Evolutionary conservation across 768 basidiomycete species (phyloP).

Genomic region (Mrakia frigida): DNA sequence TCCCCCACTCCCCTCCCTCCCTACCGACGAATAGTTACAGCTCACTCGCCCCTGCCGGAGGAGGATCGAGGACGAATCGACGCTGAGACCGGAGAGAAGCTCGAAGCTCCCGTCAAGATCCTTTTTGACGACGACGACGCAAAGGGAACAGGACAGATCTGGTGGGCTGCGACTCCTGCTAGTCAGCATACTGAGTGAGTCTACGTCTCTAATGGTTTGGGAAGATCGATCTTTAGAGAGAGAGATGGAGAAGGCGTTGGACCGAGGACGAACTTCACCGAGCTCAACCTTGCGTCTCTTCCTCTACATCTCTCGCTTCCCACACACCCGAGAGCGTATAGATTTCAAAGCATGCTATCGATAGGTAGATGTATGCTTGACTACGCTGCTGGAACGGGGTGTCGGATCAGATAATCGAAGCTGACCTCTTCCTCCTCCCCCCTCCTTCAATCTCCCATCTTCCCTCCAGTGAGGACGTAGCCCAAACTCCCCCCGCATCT

Average conservation of each 20-base stretch:
- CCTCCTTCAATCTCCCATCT: not conserved
- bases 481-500: not conserved
- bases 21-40: slow-evolving; percentile 16
- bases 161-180: slow-evolving; percentile 15
- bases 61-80: not conserved
- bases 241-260: not conserved
- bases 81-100: not conserved
- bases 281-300: not conserved
- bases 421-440: too few species aligned
- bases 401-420: too few species aligned
- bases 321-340: too few species aligned
- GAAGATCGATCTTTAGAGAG: not conserved
- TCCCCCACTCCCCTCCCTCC: slow-evolving; percentile 13
- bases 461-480: slow-evolving; percentile 7
- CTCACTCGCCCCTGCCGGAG: not conserved
- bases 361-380: too few species aligned
- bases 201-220: not conserved
- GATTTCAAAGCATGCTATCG: too few species aligned
- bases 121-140: slow-evolving; percentile 19
- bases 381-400: too few species aligned
- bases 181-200: slow-evolving; percentile 7
- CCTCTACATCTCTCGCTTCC: not conserved
- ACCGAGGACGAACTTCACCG: not conserved
- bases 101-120: slow-evolving; percentile 24
- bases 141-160: slow-evolving; percentile 6